Conservation (phyloP, 2,329 filamentous ascomycete genomes). For the Neofusicoccum umdonicola region DNA sequence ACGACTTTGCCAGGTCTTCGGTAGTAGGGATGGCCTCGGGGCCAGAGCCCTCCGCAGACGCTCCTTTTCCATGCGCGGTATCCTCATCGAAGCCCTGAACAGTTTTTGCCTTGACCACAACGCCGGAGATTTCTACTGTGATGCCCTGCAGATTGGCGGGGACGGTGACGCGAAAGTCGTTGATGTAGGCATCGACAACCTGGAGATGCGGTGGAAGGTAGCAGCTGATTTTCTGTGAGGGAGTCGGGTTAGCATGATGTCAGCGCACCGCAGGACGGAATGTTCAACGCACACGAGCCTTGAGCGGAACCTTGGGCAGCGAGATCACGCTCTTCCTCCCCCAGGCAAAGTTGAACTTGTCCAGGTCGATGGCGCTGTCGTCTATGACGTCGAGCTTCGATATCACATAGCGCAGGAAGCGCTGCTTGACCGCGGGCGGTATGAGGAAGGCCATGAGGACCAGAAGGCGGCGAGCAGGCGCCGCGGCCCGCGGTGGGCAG, state of each 20-base stretch:
- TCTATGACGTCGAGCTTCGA: conserved; percentile 83
- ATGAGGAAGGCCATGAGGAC: conserved; percentile 64
- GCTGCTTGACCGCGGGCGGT: conserved; percentile 79
- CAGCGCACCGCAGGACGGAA: neutral
- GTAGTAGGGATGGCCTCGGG: conserved; percentile 60
- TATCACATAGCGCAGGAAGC: conserved; percentile 81
- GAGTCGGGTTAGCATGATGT: conserved; percentile 21
- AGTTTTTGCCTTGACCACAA: conserved; percentile 60
- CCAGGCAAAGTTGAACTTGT: conserved; percentile 80
- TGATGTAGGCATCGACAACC: conserved; percentile 71
- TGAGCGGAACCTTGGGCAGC: conserved; percentile 80
- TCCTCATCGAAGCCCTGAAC: neutral
- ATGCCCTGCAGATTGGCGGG: conserved; percentile 89
- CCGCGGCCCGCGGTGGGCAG: conserved; percentile 19
- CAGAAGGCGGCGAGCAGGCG: conserved; percentile 17
- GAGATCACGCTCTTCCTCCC: conserved; percentile 82
- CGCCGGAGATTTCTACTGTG: conserved; percentile 74
- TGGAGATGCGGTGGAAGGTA: conserved; percentile 70
- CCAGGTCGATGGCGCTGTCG: conserved; percentile 78
- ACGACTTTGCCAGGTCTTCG: conserved; percentile 72
- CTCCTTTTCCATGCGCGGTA: neutral
- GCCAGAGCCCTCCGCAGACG: conserved; percentile 10
- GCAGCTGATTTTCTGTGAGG: conserved; percentile 70
- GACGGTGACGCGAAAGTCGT: conserved; percentile 75
- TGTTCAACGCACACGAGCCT: conserved; percentile 62